Evolutionary conservation across 352 stramenopile species (phyloP).

Genomic region (Phytophthora syringae): DNA sequence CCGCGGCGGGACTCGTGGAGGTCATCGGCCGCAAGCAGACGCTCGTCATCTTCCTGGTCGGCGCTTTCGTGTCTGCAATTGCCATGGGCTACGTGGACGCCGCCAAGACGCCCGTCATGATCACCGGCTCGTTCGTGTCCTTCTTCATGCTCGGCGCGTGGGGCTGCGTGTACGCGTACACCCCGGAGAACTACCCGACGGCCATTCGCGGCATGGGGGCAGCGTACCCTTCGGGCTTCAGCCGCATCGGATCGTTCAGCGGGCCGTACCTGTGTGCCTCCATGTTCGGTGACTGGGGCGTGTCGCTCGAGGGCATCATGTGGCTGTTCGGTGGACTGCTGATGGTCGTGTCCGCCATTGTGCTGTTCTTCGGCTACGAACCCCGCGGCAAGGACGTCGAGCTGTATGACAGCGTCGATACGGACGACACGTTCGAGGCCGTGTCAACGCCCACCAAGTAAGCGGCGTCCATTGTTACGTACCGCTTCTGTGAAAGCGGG

Average conservation of each 20-base stretch:
- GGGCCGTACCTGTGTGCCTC: slow-evolving; percentile 66
- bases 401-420: slow-evolving; percentile 39
- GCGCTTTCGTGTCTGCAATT: slow-evolving; percentile 54
- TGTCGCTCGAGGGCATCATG: slow-evolving; percentile 71
- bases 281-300: slow-evolving; percentile 65
- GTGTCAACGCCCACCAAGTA: slow-evolving; percentile 37
- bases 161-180: slow-evolving; percentile 79
- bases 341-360: slow-evolving; percentile 56
- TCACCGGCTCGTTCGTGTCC: slow-evolving; percentile 56
- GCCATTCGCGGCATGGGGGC: slow-evolving; percentile 71
- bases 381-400: slow-evolving; percentile 76
- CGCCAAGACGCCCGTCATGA: slow-evolving; percentile 49
- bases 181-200: slow-evolving; percentile 78
- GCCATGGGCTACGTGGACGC: slow-evolving; percentile 66
- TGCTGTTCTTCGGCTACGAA: slow-evolving; percentile 72
- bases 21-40: slow-evolving; percentile 58
- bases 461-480: slow-evolving; percentile 3
- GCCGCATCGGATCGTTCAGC: slow-evolving; percentile 68
- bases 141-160: slow-evolving; percentile 78
- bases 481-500: slow-evolving; percentile 23
- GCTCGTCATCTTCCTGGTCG: slow-evolving; percentile 60
- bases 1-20: slow-evolving; percentile 59
- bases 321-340: slow-evolving; percentile 73
- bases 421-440: slow-evolving; percentile 33
- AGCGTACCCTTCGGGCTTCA: slow-evolving; percentile 72